Evolutionary conservation across 345 rosid genomes (phyloP).

Genomic region (Luvunga scandens): DNA sequence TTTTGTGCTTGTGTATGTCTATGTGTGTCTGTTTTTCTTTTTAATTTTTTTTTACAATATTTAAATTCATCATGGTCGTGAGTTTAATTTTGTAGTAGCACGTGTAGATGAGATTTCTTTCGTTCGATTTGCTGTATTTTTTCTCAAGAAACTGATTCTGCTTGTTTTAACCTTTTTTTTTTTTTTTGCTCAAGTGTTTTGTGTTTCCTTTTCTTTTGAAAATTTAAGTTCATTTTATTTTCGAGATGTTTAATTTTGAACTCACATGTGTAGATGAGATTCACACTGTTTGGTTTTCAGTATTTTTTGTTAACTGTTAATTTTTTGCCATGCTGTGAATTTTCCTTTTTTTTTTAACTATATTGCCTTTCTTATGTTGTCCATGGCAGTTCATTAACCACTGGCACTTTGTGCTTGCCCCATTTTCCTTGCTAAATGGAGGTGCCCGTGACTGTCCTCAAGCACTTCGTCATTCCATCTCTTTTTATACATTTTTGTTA

Average conservation of each 20-base stretch:
- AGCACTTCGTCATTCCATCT: background rate
- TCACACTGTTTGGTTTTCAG: background rate
- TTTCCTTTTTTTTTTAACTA: background rate
- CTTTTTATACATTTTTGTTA: background rate
- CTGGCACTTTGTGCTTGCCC: background rate
- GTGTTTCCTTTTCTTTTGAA: too few relatives aligned
- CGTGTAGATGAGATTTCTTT: background rate
- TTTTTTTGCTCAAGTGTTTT: too few relatives aligned
- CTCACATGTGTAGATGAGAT: background rate
- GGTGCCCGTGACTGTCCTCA: background rate
- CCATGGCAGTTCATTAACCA: background rate
- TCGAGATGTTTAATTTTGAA: background rate
- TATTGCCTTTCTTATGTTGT: background rate
- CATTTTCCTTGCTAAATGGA: background rate
- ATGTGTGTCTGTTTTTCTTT: background rate
- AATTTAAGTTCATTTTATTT: background rate
- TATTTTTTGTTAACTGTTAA: too few relatives aligned
- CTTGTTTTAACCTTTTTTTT: too few relatives aligned
- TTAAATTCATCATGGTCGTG: background rate
- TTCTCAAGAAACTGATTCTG: background rate
- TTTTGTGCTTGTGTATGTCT: too few relatives aligned
- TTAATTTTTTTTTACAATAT: background rate
- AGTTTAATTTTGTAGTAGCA: background rate
- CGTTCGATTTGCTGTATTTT: background rate
- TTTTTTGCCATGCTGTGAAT: background rate